Base-by-base conservation (phyloP, 305 asterid genomes). In the Rubia occidens region DNA sequence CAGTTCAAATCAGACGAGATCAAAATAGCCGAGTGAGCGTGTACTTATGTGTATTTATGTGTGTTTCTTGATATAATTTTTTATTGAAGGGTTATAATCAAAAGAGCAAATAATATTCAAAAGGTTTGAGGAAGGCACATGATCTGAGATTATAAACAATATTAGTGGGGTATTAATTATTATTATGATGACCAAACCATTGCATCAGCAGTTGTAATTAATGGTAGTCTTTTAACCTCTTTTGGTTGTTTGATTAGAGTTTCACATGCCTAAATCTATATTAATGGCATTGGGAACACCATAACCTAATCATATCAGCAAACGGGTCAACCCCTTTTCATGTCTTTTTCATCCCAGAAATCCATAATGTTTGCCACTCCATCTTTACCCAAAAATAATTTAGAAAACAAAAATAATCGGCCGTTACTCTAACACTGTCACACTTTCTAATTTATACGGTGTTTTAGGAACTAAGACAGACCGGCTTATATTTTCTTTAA, bases 201-300 rank as follows among this genome's bases (percentile, higher is more conserved):
- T 78, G 60, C 74, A 73, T 83, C 73, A 83, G 73, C 58, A 78
- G 75, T 81, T 81, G 71, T 32, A 32, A 29, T 29, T 63, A 78
- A 87, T 72, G 61, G 24, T 71, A 75, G 66, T 71, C 74, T 83
- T 74, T 74, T 42, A 79, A 72, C 85, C 77, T 79, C 68, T 72
- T 76, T 54, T 76, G 21, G 58, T 51, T 51, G 67, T 11, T 77
- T 78, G 78, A 85, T 81, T 43, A 82, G 74, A 24, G 62, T 79
- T 69, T 85, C 89, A 85, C 89, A 87, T 87, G 95, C 82, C 73
- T 81, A 80, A 81, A 51, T 51, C 58, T 51, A 6, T 1, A 51
- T 51, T 51, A 51, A 80, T 84, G 89, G 78, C 95, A 80, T 88
- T 84, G 95, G 95, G 79, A 90, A 90, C 87, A 82, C 77, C 96